These are phyloP conservation scores for Vicia faba DNA, from an alignment of 306 rosid species.

Conservation along the genomic window DNA sequence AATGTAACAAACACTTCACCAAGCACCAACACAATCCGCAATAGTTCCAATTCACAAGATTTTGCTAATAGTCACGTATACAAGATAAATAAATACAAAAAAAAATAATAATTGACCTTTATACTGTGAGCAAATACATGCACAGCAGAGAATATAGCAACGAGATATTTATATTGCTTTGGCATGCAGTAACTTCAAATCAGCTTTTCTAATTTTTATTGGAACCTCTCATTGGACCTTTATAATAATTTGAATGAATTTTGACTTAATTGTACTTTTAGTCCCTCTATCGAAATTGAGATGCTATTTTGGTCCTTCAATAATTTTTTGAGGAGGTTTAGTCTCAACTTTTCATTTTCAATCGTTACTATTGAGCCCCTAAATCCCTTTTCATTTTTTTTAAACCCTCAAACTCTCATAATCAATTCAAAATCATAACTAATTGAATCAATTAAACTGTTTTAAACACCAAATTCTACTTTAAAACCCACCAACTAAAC, in stretches of 20 bases:
- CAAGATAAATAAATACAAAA: not conserved
- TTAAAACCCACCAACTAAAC: not conserved
- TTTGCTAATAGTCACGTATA: not conserved
- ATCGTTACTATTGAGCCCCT: no score
- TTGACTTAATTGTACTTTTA: not conserved
- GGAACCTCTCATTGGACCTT: not conserved
- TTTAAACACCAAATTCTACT: not conserved
- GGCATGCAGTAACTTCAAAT: not conserved
- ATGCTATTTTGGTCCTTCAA: not conserved
- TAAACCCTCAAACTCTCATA: not conserved
- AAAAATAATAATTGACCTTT: not conserved
- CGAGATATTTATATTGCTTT: not conserved
- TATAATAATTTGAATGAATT: conserved; percentile 8
- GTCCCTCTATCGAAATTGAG: not conserved
- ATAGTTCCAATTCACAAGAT: not conserved
- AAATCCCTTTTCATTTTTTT: no score
- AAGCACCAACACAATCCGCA: not conserved
- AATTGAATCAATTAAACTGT: not conserved
- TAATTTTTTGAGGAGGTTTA: not conserved
- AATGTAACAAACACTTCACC: not conserved
- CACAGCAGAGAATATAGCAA: not conserved
- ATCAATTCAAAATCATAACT: not conserved
- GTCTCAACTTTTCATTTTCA: not conserved
- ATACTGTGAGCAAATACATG: conserved; percentile 6
- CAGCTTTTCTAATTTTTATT: not conserved